Percentiles rank a stretch among this genome's conserved stretches.
These are phyloP conservation scores for Sporothrix luriei DNA, from an alignment of 2,329 filamentous ascomycete genomes.

Conservation along the genomic window DNA sequence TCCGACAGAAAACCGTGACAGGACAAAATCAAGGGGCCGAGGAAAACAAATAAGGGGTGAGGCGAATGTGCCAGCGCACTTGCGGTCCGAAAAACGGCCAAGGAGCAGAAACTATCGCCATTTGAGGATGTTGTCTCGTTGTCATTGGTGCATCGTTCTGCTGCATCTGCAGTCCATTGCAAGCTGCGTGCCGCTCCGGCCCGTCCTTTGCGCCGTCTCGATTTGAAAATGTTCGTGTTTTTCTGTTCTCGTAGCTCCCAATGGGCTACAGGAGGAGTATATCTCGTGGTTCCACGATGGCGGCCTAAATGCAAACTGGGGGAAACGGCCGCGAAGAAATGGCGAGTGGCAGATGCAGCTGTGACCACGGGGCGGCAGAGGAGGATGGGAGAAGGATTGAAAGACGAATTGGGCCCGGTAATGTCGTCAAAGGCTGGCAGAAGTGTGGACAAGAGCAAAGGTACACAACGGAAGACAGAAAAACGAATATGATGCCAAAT, in stretches of 20 bases:
- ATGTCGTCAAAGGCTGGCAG: background rate
- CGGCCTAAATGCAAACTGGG: constrained; percentile 7
- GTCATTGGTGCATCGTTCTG: background rate
- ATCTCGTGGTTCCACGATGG: constrained; percentile 12
- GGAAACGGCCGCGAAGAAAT: background rate
- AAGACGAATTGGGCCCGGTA: background rate
- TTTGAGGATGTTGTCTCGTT: background rate
- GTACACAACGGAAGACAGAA: background rate
- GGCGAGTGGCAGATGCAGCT: constrained; percentile 25
- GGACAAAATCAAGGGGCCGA: background rate
- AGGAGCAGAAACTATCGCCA: background rate
- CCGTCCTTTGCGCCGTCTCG: constrained; percentile 13
- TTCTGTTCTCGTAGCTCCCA: background rate
- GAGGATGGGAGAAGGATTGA: background rate
- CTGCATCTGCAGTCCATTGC: constrained; percentile 15
- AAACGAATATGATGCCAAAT: background rate
- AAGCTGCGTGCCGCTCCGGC: constrained; percentile 5
- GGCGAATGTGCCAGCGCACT: background rate
- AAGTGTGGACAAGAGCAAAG: background rate
- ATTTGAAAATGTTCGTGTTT: background rate
- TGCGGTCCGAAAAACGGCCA: background rate
- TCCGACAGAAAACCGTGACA: constrained; percentile 25
- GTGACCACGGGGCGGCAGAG: background rate
- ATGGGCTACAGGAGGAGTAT: background rate
- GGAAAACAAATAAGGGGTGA: constrained; percentile 2